Base-by-base conservation (phyloP, 768 basidiomycete genomes). In the Tricholoma bakamatsutake region DNA sequence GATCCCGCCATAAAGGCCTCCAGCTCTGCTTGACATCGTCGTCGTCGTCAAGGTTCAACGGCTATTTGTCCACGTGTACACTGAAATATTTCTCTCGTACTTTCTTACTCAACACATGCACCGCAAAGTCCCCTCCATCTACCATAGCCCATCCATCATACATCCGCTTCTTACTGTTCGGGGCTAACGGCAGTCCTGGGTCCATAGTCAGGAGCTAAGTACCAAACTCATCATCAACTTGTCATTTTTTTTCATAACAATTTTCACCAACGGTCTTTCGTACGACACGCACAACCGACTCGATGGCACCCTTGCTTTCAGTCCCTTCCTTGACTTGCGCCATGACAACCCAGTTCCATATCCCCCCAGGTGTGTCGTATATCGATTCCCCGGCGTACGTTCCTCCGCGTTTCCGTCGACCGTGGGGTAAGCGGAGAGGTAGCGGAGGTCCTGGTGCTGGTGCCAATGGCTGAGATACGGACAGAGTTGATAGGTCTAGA, bases 321-420 rank as follows among this genome's bases (percentile, higher is more conserved):
- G 88, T 88, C 8, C 90, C 90, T 61, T 90, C 87, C 66, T 90
- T 93, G 50, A 93, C 89, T 76, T 92, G 88, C 4, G 85, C 89
- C 55, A 84, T 73, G 11, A 91, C 72, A 13, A 85, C 71, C 90
- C 90, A 91, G 56, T 72, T 79, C 90, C 90, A 91, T n/a, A 90
- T 68, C 2, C 83, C 80, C 13, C 76, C 74, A 0, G 75, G 73
- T 2, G 76, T 73, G 18, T 83, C 79, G 54, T 71, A 70, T 8
- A 71, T 64, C 11, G 86, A 85, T 61, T 87, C 84, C 21, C 87
- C 87, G 2, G 76, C 73, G 67, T 84, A 83, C 0, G 85, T 88
- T 37, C 83, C 74, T 35, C 89, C 88, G 50, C 88, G 76, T 61
- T 74, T 79, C 56, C 90, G 76, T 37, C 74, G 68, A 4, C 88